These are phyloP conservation scores for Berkeleyomyces rouxiae DNA, from an alignment of 2,329 filamentous ascomycete genomes.

Conservation along the genomic window DNA sequence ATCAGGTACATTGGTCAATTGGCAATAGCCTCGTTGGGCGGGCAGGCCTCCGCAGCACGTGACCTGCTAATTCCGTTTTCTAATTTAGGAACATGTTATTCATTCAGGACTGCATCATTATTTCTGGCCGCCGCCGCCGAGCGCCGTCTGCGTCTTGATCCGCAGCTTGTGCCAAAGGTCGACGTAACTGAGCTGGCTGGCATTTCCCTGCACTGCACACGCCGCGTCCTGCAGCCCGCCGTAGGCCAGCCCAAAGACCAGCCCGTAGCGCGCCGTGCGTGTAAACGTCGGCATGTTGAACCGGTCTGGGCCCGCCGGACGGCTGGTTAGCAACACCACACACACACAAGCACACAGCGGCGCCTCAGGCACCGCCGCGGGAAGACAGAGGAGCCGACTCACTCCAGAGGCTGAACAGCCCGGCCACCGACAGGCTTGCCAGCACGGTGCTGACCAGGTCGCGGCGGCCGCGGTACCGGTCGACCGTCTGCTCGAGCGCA, in stretches of 20 bases:
- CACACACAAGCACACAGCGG: neutral
- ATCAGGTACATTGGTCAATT: neutral
- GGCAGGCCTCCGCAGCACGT: neutral
- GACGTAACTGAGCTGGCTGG: conserved; percentile 47
- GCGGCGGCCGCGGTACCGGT: conserved; percentile 49
- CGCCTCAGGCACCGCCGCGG: neutral
- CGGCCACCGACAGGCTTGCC: conserved; percentile 70
- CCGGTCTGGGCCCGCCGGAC: conserved; percentile 36
- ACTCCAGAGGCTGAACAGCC: conserved; percentile 77
- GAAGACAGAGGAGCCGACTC: conserved; percentile 22
- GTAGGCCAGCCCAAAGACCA: conserved; percentile 63
- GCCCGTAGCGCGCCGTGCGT: conserved; percentile 61
- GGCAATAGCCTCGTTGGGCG: neutral
- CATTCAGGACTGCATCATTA: neutral
- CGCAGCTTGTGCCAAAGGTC: conserved; percentile 23
- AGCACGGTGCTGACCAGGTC: conserved; percentile 71
- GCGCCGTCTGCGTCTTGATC: neutral
- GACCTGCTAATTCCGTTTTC: neutral
- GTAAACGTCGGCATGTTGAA: conserved; percentile 64
- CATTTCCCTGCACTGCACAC: conserved; percentile 51
- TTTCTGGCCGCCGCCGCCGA: neutral
- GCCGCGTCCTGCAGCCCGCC: conserved; percentile 67
- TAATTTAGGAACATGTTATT: neutral
- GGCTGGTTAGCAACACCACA: neutral
- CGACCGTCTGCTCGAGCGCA: conserved; percentile 69